Percentiles rank a stretch among this genome's conserved stretches.
Conservation (phyloP, 2,329 filamentous ascomycete genomes). For the Tolypocladium inflatum region DNA sequence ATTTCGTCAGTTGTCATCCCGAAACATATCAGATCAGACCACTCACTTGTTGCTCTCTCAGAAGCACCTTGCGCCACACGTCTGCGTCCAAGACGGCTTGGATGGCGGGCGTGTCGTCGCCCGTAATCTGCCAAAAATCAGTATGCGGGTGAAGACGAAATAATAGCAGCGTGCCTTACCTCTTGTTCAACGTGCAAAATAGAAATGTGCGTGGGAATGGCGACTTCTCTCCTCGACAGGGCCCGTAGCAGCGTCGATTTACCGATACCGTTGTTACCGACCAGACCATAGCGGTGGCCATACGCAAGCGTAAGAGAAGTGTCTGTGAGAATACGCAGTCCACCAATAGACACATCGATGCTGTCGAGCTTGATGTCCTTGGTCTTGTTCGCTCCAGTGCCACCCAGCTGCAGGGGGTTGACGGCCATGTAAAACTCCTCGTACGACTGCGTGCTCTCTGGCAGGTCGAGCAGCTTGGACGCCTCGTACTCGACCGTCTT, state of each 20-base stretch:
- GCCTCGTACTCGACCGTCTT: conserved; percentile 98
- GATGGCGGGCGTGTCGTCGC: conserved; percentile 88
- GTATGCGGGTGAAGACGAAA: not conserved
- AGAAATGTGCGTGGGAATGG: conserved; percentile 93
- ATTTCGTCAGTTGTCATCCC: not conserved
- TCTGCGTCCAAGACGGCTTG: conserved; percentile 96
- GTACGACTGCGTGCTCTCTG: conserved; percentile 80
- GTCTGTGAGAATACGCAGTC: conserved; percentile 80
- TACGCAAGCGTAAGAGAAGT: conserved; percentile 86
- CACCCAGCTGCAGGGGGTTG: conserved; percentile 85
- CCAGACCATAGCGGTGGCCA: conserved; percentile 88
- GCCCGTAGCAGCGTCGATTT: conserved; percentile 92
- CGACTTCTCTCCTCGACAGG: conserved; percentile 82
- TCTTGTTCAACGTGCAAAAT: conserved; percentile 99
- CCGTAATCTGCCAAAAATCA: conserved; percentile 55
- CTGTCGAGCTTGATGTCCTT: conserved; percentile 98
- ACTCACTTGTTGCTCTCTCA: conserved; percentile 75
- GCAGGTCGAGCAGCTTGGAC: conserved; percentile 75
- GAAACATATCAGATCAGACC: conserved; percentile 3
- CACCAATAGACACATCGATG: conserved; percentile 88
- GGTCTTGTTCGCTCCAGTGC: conserved; percentile 68
- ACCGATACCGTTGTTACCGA: conserved; percentile 98
- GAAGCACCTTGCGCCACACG: conserved; percentile 93
- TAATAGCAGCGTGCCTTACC: conserved; percentile 29
- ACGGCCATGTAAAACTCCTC: conserved; percentile 99